Conservation (phyloP, 345 rosid genomes). For the Litchi chinensis region DNA sequence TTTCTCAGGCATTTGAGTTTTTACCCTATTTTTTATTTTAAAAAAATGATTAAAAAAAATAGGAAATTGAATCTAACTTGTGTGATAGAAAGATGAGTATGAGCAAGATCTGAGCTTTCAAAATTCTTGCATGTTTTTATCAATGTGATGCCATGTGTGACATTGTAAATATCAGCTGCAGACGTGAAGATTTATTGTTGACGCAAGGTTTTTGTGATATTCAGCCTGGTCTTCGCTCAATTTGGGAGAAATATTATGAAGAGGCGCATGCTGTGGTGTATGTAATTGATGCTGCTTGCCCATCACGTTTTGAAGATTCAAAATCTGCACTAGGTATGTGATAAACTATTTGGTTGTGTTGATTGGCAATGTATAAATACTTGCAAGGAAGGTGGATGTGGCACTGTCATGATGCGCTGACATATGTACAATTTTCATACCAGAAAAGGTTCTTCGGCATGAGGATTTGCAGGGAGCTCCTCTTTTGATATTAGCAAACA, state of each 20-base stretch:
- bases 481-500: constrained; percentile 87
- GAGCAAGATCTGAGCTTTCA: neutral
- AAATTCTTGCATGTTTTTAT: neutral
- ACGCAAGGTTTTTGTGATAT: constrained; percentile 15
- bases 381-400: constrained; percentile 3
- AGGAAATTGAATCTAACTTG: neutral
- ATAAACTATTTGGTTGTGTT: constrained; percentile 1
- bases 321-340: constrained; percentile 85
- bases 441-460: constrained; percentile 93
- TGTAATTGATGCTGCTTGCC: constrained; percentile 91
- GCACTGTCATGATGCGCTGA: constrained; percentile 9
- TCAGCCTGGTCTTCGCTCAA: constrained; percentile 94
- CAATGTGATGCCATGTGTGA: neutral
- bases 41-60: neutral
- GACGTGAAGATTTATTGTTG: constrained; percentile 14
- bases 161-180: neutral
- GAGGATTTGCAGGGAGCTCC: constrained; percentile 99
- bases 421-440: constrained; percentile 16
- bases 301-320: constrained; percentile 93
- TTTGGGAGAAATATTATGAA: constrained; percentile 99
- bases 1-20: neutral
- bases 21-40: neutral
- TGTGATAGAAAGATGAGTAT: neutral
- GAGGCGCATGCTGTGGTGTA: constrained; percentile 95
- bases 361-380: neutral